Evolutionary conservation across 2,329 filamentous ascomycete species (phyloP).

Genomic region (Phialophora tarda): DNA sequence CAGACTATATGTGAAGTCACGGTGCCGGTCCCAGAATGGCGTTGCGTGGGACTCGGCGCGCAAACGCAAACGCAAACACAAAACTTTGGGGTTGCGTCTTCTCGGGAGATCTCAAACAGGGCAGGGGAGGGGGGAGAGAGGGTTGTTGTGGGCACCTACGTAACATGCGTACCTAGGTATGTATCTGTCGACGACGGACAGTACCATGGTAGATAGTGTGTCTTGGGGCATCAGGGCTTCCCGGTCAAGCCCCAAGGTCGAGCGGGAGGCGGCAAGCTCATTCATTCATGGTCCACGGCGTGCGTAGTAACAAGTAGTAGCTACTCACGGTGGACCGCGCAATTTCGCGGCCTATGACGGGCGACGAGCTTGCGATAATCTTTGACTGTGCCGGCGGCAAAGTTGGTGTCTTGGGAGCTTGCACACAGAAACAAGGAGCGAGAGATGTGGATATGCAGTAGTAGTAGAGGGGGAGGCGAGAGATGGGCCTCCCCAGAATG

Average conservation of each 20-base stretch:
- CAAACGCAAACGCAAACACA: too few relatives aligned
- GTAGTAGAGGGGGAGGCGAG: neutral
- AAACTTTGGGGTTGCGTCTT: neutral
- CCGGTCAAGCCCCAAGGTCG: too few relatives aligned
- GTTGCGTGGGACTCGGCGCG: neutral
- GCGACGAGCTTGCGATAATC: too few relatives aligned
- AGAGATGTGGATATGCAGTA: too few relatives aligned
- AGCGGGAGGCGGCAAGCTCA: too few relatives aligned
- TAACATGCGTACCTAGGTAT: neutral
- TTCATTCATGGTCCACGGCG: neutral
- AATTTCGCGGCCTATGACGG: neutral
- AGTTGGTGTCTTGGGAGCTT: too few relatives aligned
- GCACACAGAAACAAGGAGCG: neutral
- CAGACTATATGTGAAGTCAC: slow-evolving; percentile 9
- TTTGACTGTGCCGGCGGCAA: too few relatives aligned
- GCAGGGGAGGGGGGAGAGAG: too few relatives aligned
- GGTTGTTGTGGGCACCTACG: neutral
- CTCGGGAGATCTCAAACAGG: slow-evolving; percentile 1
- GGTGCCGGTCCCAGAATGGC: neutral
- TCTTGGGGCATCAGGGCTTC: neutral
- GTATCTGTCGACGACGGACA: neutral
- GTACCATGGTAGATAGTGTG: neutral
- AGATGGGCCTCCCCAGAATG: slow-evolving; percentile 4
- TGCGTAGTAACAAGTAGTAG: neutral
- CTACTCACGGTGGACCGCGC: too few relatives aligned